Percentiles rank a stretch among this genome's conserved stretches.
Evolutionary conservation across 768 basidiomycete genomes (phyloP).

Genomic region (Trichaptum fuscoviolaceum): DNA sequence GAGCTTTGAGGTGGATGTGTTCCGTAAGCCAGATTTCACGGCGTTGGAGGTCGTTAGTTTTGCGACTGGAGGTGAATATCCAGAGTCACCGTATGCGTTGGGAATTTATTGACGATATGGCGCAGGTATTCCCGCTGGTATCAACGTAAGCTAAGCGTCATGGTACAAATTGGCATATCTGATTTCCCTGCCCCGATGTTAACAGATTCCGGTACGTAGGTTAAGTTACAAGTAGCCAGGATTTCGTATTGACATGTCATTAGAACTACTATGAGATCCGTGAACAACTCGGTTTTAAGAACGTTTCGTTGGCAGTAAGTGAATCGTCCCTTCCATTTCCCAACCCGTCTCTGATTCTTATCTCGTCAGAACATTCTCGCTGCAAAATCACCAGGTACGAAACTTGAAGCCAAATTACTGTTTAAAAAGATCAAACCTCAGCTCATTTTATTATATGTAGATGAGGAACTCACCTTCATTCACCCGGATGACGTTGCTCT

Average conservation of each 20-base stretch:
- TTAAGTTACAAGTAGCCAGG: neutral
- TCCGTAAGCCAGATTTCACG: conserved; percentile 85
- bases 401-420: neutral
- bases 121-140: conserved; percentile 78
- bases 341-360: neutral
- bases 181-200: neutral
- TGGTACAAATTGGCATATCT: neutral
- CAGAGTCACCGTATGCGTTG: neutral
- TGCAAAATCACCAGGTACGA: conserved; percentile 78
- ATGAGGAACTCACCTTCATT: conserved; percentile 77
- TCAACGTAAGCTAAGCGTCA: conserved; percentile 30
- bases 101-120: conserved; percentile 7
- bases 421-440: neutral
- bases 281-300: conserved; percentile 82
- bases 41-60: conserved; percentile 80
- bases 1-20: conserved; percentile 44
- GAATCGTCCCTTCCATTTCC: neutral
- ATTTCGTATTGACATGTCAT: conserved; percentile 1
- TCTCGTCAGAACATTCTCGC: conserved; percentile 65
- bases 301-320: conserved; percentile 47
- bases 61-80: conserved; percentile 65
- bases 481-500: conserved; percentile 70
- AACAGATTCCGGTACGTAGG: conserved; percentile 56
- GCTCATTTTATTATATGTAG: conserved; percentile 33
- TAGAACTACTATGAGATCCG: conserved; percentile 83